Base-by-base conservation (phyloP, 2,329 filamentous ascomycete species). In the Gaeumannomyces tritici region DNA sequence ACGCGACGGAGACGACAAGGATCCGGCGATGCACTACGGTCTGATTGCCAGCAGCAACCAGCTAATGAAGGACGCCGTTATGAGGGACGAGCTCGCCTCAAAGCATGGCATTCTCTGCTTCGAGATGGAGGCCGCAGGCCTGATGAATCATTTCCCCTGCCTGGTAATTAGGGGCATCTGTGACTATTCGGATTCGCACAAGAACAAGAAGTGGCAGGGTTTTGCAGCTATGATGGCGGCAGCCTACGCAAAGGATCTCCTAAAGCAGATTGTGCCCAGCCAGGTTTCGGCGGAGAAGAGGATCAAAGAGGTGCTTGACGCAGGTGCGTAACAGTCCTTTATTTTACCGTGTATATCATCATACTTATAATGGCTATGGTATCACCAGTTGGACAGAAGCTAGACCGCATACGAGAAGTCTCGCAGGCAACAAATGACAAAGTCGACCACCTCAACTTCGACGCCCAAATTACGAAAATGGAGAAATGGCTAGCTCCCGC, bases 111-210 rank as follows among this genome's bases (percentile, higher is more conserved):
- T 72, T 18, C 51, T 73, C 8, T 72, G 70, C 59, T 74, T 74
- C 59, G 73, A 74, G 61, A 73, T 70, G 70, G 71, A 70, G 62
- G 69, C 66, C 0, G 70, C 70, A 7, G 73, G 71, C 7, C 35
- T 73, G 3, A 68, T 68, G 66, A 70, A 73, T 42, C 60, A 68
- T 56, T 68, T 71, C 7, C 70, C 67, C 0, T 71, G 66, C 27
- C 62, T 72, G 1, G 68, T 73, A 8, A 69, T 74, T 33, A 69
- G 70, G 4, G 71, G 73, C 2, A 71, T 74, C 28, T 72, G 69
- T 47, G 67, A 73, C 59, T 74, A 74, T 33, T 60, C 69, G 0
- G 71, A 74, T 29, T 60, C 67, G 1, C 68, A 72, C 42, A 71
- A 70, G 57, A 66, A 69, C 47, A 28, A 65, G 1, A 12, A 12